Evolutionary conservation across 495 filamentous ascomycete species (phyloP).

Genomic region (Penicillium samsonianum): DNA sequence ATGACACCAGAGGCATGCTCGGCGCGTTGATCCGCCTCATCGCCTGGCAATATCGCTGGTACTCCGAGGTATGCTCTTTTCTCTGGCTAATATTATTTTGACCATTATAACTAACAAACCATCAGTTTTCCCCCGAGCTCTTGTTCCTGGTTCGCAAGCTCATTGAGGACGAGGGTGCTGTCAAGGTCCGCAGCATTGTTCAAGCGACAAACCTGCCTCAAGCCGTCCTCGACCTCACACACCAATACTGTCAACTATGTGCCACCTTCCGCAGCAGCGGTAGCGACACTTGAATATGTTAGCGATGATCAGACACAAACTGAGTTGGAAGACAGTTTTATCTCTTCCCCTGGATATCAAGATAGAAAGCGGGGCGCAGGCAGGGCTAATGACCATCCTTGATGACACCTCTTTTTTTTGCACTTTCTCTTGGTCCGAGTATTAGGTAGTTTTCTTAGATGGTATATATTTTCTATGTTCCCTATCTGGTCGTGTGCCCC

Average conservation of each 20-base stretch:
- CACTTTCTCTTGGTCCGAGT: slow-evolving; percentile 14
- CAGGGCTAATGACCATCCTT: slow-evolving; percentile 27
- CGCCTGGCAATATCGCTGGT: slow-evolving; percentile 99
- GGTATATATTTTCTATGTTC: slow-evolving; percentile 18
- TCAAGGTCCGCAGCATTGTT: slow-evolving; percentile 95
- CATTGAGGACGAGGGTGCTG: slow-evolving; percentile 96
- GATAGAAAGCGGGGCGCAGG: slow-evolving; percentile 19
- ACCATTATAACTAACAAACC: neutral
- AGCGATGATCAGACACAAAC: neutral
- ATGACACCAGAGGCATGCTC: slow-evolving; percentile 73
- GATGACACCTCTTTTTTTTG: slow-evolving; percentile 20
- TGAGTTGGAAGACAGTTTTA: neutral
- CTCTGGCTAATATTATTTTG: neutral
- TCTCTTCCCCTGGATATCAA: slow-evolving; percentile 12
- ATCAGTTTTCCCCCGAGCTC: slow-evolving; percentile 86
- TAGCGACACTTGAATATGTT: slow-evolving; percentile 68
- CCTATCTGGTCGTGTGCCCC: neutral
- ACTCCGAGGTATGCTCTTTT: slow-evolving; percentile 70
- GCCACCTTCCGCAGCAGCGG: slow-evolving; percentile 93
- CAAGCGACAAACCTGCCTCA: slow-evolving; percentile 94
- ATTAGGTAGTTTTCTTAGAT: slow-evolving; percentile 19
- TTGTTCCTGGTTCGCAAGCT: slow-evolving; percentile 83
- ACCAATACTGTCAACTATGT: slow-evolving; percentile 93
- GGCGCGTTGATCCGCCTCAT: slow-evolving; percentile 82
- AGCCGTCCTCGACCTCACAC: slow-evolving; percentile 88